phyloP scores from a whole-genome alignment of 257 asterid genomes.

The Haberlea rhodopensis region DNA sequence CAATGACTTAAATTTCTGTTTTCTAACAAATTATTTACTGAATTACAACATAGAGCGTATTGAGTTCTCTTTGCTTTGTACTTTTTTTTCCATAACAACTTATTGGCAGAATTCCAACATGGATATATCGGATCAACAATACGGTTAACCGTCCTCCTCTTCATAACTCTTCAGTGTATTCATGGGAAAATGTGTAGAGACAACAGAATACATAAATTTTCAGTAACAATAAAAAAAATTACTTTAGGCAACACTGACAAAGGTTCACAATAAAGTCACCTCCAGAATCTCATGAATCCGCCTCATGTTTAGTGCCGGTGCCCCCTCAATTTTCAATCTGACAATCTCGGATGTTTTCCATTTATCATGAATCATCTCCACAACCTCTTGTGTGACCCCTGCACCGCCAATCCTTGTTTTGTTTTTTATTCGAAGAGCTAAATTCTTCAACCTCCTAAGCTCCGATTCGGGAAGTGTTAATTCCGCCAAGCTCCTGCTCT shows the following conservation, averaged over 20 bases:
- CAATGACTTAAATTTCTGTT: conserved; percentile 12
- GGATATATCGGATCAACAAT: not conserved
- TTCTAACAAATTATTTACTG: conserved; percentile 15
- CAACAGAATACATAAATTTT: conserved; percentile 4
- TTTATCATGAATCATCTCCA: conserved; percentile 70
- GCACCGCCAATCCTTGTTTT: conserved; percentile 44
- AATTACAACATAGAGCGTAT: not conserved
- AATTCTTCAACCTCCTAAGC: conserved; percentile 40
- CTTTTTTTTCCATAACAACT: too few relatives aligned
- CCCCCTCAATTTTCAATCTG: conserved; percentile 83
- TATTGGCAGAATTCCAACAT: not conserved
- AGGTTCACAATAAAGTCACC: conserved; percentile 42
- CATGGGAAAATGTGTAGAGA: conserved; percentile 6
- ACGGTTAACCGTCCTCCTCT: not conserved
- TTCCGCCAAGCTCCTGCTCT: conserved; percentile 46
- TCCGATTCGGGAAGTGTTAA: conserved; percentile 51
- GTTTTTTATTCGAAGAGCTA: conserved; percentile 44
- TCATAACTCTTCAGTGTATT: not conserved
- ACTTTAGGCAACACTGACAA: not conserved
- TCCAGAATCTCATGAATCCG: conserved; percentile 82
- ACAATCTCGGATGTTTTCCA: conserved; percentile 85
- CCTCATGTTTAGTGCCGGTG: conserved; percentile 93
- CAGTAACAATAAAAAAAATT: conserved; percentile 13
- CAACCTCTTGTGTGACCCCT: conserved; percentile 54
- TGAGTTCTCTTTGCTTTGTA: not conserved